These are phyloP conservation scores for Chlorella sp. DNA, from an alignment of 139 green algal genomes.

Conservation along the genomic window DNA sequence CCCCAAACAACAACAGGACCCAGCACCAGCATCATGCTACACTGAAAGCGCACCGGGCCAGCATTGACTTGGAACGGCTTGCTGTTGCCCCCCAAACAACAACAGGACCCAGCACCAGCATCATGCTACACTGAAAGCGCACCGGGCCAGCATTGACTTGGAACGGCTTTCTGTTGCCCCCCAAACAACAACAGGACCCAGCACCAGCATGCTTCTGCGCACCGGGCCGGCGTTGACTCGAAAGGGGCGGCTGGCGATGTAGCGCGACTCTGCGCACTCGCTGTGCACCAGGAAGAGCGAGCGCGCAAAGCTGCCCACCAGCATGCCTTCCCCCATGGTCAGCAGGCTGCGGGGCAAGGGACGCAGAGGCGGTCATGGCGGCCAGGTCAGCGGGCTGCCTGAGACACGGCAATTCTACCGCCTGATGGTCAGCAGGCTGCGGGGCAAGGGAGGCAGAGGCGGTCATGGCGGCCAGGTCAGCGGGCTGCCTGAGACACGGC, in stretches of 20 bases:
- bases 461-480: too few relatives aligned
- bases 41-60: too few relatives aligned
- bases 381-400: too few relatives aligned
- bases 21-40: too few relatives aligned
- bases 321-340: slow-evolving; percentile 84
- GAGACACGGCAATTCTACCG: neutral
- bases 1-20: too few relatives aligned
- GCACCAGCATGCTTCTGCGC: neutral
- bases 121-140: too few relatives aligned
- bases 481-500: too few relatives aligned
- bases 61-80: slow-evolving; percentile 85
- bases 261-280: slow-evolving; percentile 72
- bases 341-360: slow-evolving; percentile 49
- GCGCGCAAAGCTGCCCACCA: slow-evolving; percentile 89
- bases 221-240: slow-evolving; percentile 92
- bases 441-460: neutral
- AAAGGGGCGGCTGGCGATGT: slow-evolving; percentile 90
- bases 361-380: neutral
- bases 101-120: too few relatives aligned
- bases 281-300: slow-evolving; percentile 91
- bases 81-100: too few relatives aligned
- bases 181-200: too few relatives aligned
- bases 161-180: too few relatives aligned
- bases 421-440: neutral
- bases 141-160: too few relatives aligned